Percentiles rank a stretch among this genome's conserved stretches.
Conservation (phyloP, 2,329 filamentous ascomycete genomes). For the Podosphaera xanthii region DNA sequence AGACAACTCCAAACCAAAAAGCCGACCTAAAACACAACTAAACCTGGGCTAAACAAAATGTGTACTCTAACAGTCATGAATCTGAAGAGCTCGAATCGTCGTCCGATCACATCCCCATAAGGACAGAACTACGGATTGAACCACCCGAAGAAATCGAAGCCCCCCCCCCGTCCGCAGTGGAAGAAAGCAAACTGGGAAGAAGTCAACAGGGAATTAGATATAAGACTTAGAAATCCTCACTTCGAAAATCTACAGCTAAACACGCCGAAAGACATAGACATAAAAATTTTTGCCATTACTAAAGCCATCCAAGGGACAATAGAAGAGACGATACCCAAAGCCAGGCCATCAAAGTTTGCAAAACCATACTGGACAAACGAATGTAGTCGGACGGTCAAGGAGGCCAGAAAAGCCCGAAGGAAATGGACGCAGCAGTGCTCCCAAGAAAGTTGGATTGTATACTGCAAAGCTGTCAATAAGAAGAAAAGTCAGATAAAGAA, state of each 20-base stretch:
- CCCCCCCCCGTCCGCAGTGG: not conserved
- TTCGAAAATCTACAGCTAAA: not conserved
- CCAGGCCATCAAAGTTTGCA: not conserved
- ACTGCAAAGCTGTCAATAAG: not conserved
- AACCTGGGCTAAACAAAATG: too few relatives aligned
- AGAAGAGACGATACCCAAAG: not conserved
- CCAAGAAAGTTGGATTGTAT: not conserved
- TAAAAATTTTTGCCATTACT: not conserved
- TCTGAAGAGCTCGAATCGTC: not conserved
- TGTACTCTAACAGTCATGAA: too few relatives aligned
- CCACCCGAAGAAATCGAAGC: not conserved
- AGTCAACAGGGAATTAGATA: not conserved
- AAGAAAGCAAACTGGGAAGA: not conserved
- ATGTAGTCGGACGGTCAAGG: not conserved
- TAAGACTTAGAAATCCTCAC: not conserved
- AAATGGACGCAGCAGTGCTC: not conserved
- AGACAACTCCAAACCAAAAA: too few relatives aligned
- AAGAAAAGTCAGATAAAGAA: not conserved
- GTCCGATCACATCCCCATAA: not conserved
- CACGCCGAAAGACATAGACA: not conserved
- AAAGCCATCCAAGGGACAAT: not conserved
- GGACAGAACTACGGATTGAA: not conserved
- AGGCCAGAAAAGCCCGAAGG: not conserved
- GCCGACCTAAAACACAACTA: too few relatives aligned
- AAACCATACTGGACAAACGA: not conserved